These are phyloP conservation scores for Saturnispora kantuleensis DNA, from an alignment of 805 yeast genomes.

Conservation along the genomic window DNA sequence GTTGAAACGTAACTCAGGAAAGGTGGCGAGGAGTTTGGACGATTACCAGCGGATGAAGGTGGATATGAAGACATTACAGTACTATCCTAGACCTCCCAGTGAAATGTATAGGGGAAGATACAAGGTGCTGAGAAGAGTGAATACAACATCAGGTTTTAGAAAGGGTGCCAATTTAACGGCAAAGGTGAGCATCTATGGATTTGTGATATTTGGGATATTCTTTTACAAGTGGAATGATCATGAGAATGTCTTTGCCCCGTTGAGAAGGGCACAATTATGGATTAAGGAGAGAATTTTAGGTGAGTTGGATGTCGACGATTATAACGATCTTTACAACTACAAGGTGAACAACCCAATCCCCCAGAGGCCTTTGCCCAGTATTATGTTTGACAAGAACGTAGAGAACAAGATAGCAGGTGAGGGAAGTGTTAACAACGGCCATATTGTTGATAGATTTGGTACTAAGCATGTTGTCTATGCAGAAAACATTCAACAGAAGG, in stretches of 20 bases:
- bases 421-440: constrained; percentile 25
- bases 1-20: constrained; percentile 34
- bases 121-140: constrained; percentile 55
- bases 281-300: constrained; percentile 47
- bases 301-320: constrained; percentile 45
- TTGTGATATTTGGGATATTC: constrained; percentile 53
- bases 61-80: constrained; percentile 63
- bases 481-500: constrained; percentile 55
- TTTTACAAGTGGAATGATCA: constrained; percentile 78
- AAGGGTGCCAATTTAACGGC: constrained; percentile 54
- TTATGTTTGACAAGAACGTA: constrained; percentile 31
- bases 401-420: constrained; percentile 28
- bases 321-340: constrained; percentile 44
- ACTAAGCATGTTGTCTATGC: constrained; percentile 66
- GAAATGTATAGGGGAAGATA: constrained; percentile 71
- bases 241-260: constrained; percentile 63
- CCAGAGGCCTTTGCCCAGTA: constrained; percentile 29
- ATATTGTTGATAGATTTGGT: constrained; percentile 54
- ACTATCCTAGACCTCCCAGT: constrained; percentile 69
- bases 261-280: constrained; percentile 52
- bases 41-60: constrained; percentile 61
- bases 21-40: constrained; percentile 53
- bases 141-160: constrained; percentile 42
- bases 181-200: constrained; percentile 36
- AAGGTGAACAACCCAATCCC: constrained; percentile 32